Percentiles rank a stretch among this genome's conserved stretches.
phyloP scores from a whole-genome alignment of 805 yeast genomes.

The Wickerhamiella sorbophila region DNA sequence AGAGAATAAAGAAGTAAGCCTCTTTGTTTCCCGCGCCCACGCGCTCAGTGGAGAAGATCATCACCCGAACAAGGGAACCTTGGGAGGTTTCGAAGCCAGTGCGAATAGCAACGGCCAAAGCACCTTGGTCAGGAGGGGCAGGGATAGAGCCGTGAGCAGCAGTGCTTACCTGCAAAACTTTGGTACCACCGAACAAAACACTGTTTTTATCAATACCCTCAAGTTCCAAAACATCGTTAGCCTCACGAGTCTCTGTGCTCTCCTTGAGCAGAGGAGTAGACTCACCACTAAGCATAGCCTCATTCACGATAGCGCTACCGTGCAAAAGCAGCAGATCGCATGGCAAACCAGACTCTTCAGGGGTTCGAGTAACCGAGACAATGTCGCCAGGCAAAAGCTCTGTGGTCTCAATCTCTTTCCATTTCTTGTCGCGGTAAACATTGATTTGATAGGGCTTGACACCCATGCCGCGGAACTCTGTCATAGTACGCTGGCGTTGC shows the following conservation, averaged over 20 bases:
- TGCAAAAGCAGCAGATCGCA: slow-evolving; percentile 78
- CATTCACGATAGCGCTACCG: slow-evolving; percentile 92
- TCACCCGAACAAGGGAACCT: slow-evolving; percentile 92
- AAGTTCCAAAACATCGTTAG: slow-evolving; percentile 47
- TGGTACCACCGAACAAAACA: slow-evolving; percentile 87
- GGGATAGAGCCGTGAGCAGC: slow-evolving; percentile 38
- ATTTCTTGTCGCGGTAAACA: slow-evolving; percentile 53
- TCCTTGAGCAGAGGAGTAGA: slow-evolving; percentile 94
- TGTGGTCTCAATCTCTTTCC: slow-evolving; percentile 58
- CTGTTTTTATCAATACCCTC: slow-evolving; percentile 85
- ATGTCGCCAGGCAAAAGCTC: slow-evolving; percentile 79
- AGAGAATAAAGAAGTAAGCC: slow-evolving; percentile 81
- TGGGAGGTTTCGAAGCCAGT: slow-evolving; percentile 99
- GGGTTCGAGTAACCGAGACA: slow-evolving; percentile 75
- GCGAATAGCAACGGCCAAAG: slow-evolving; percentile 74
- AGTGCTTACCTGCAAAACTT: slow-evolving; percentile 77
- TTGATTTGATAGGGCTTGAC: slow-evolving; percentile 75
- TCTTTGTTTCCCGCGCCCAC: slow-evolving; percentile 93
- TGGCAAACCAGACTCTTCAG: slow-evolving; percentile 83
- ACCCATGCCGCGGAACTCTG: slow-evolving; percentile 95
- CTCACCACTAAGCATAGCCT: slow-evolving; percentile 98
- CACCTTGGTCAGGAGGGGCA: slow-evolving; percentile 81
- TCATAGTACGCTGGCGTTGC: slow-evolving; percentile 89
- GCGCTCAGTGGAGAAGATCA: slow-evolving; percentile 94
- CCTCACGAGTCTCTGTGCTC: slow-evolving; percentile 72